A percentile compares a stretch with the other conserved stretches of the same genome.
phyloP scores from a whole-genome alignment of 2,329 filamentous ascomycete species.

The Orbilia blumenaviensis region DNA sequence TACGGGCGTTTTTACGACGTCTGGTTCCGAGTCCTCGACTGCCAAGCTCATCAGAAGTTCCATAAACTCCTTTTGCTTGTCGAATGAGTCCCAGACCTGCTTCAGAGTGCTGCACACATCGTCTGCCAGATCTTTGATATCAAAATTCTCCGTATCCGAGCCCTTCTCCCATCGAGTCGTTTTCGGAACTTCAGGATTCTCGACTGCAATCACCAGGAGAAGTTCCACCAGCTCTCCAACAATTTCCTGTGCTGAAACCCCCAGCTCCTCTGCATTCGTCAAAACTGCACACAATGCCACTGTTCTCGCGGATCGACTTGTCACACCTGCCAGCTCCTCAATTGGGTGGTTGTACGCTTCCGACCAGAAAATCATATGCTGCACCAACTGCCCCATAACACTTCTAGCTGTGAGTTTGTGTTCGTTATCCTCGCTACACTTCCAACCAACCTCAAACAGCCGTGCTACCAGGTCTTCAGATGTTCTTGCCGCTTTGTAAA shows the following conservation, averaged over 20 bases:
- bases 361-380: conserved; percentile 40
- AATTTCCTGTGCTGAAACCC: conserved; percentile 4
- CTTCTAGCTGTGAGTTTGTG: not conserved
- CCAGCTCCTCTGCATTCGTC: not conserved
- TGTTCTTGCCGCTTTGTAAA: conserved; percentile 36
- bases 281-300: conserved; percentile 32
- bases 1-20: conserved; percentile 20
- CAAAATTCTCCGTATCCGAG: conserved; percentile 12
- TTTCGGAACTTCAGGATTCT: conserved; percentile 21
- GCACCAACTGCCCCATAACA: conserved; percentile 19
- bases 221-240: conserved; percentile 34
- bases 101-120: conserved; percentile 16
- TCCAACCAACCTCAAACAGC: conserved; percentile 47
- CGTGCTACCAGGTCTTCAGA: conserved; percentile 38
- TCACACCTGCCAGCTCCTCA: conserved; percentile 37
- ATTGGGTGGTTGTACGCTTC: conserved; percentile 42
- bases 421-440: not conserved
- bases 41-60: conserved; percentile 25
- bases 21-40: conserved; percentile 12
- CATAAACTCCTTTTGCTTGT: conserved; percentile 16
- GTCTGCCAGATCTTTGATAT: conserved; percentile 33
- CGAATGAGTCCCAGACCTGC: conserved; percentile 14
- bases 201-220: conserved; percentile 39
- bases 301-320: conserved; percentile 38
- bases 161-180: not conserved